Evolutionary conservation across 2,329 filamentous ascomycete genomes (phyloP).

Genomic region (Aspergillus awamori): DNA sequence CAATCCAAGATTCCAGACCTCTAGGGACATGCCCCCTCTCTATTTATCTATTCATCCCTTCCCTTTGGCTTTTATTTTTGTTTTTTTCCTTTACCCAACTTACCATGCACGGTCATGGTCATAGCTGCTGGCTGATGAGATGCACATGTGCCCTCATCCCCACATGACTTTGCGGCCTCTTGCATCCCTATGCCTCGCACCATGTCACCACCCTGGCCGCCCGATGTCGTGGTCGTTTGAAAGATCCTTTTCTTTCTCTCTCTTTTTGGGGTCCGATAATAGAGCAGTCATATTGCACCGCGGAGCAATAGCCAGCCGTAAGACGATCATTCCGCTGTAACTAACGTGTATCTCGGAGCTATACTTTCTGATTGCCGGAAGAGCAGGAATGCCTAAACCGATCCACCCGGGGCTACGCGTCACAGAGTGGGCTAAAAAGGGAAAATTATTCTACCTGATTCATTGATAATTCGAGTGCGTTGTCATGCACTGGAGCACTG

Average conservation of each 20-base stretch:
- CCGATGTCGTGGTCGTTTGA: neutral
- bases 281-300: neutral
- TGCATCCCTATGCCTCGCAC: neutral
- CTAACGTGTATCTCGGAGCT: neutral
- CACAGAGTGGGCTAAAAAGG: slow-evolving; percentile 6
- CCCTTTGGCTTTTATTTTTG: neutral
- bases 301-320: neutral
- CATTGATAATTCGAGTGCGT: neutral
- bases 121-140: slow-evolving; percentile 11
- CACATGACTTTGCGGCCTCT: neutral
- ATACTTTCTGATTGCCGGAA: neutral
- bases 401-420: slow-evolving; percentile 8
- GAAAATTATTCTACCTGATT: slow-evolving; percentile 1
- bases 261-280: neutral
- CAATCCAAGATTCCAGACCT: neutral
- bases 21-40: neutral
- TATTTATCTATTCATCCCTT: neutral
- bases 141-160: neutral
- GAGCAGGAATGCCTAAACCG: slow-evolving; percentile 10
- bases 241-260: neutral
- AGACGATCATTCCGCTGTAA: neutral
- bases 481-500: slow-evolving; percentile 8
- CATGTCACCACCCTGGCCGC: neutral
- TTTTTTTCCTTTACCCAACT: neutral
- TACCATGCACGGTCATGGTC: slow-evolving; percentile 8